phyloP scores from a whole-genome alignment of 257 asterid genomes.

The Solanum acaule region DNA sequence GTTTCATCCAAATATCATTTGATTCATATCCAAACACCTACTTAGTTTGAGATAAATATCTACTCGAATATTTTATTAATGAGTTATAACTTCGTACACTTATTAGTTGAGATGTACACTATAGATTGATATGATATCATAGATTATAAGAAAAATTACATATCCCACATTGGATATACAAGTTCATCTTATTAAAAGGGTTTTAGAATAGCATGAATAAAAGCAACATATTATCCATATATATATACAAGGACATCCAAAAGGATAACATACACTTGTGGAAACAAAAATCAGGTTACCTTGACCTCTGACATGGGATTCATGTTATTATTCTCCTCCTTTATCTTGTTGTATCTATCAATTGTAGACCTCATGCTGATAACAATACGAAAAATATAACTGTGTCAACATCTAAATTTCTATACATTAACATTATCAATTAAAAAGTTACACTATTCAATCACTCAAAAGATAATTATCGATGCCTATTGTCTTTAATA shows the following conservation, averaged over 20 bases:
- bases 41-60: neutral
- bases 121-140: neutral
- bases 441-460: neutral
- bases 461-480: neutral
- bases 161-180: neutral
- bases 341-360: conserved; percentile 8
- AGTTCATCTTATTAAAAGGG: neutral
- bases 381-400: neutral
- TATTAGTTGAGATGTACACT: neutral
- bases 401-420: neutral
- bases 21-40: neutral
- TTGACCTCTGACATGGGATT: conserved; percentile 9
- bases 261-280: neutral
- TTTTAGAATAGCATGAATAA: neutral
- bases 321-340: conserved; percentile 8
- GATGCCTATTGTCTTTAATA: neutral
- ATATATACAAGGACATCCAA: neutral
- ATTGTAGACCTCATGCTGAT: conserved; percentile 10
- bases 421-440: neutral
- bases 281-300: neutral
- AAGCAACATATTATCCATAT: too few species aligned
- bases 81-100: neutral
- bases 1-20: neutral
- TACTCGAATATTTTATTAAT: neutral
- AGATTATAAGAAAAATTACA: neutral